Evolutionary conservation across 768 basidiomycete genomes (phyloP).

Genomic region (Lentinula edodes): DNA sequence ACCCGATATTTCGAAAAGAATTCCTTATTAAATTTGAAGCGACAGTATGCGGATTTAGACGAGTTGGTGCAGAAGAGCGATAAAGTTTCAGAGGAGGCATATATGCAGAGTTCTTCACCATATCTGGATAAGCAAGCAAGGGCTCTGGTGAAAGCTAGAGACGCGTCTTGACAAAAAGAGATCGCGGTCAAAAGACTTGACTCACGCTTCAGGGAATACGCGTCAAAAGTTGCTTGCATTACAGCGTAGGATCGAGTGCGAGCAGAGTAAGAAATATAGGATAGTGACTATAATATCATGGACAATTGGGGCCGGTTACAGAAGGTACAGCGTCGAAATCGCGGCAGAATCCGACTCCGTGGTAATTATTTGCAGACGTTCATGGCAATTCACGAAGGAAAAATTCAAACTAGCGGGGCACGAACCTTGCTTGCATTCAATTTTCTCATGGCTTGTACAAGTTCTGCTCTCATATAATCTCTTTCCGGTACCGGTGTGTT

Average conservation of each 20-base stretch:
- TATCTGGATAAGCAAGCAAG: constrained; percentile 75
- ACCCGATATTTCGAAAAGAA: constrained; percentile 71
- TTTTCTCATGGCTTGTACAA: too few relatives aligned
- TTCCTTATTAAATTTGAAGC: constrained; percentile 60
- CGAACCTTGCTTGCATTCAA: too few relatives aligned
- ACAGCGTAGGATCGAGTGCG: background rate
- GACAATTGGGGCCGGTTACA: too few relatives aligned
- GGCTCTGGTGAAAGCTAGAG: constrained; percentile 68
- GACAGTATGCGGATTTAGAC: constrained; percentile 76
- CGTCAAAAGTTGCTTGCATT: constrained; percentile 70
- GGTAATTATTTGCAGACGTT: too few relatives aligned
- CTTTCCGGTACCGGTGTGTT: too few relatives aligned
- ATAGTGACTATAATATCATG: too few relatives aligned
- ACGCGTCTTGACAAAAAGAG: constrained; percentile 13
- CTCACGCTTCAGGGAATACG: constrained; percentile 36
- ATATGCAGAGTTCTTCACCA: constrained; percentile 73
- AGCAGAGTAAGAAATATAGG: background rate
- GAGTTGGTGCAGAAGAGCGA: constrained; percentile 73
- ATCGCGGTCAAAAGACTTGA: constrained; percentile 6
- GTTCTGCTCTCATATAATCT: too few relatives aligned
- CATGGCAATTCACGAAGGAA: too few relatives aligned
- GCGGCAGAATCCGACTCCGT: too few relatives aligned
- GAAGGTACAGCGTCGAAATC: too few relatives aligned
- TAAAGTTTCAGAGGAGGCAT: constrained; percentile 55
- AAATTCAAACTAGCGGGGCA: too few relatives aligned